These are phyloP conservation scores for Lithospermum erythrorhizon DNA, from an alignment of 257 asterid genomes.

Conservation along the genomic window DNA sequence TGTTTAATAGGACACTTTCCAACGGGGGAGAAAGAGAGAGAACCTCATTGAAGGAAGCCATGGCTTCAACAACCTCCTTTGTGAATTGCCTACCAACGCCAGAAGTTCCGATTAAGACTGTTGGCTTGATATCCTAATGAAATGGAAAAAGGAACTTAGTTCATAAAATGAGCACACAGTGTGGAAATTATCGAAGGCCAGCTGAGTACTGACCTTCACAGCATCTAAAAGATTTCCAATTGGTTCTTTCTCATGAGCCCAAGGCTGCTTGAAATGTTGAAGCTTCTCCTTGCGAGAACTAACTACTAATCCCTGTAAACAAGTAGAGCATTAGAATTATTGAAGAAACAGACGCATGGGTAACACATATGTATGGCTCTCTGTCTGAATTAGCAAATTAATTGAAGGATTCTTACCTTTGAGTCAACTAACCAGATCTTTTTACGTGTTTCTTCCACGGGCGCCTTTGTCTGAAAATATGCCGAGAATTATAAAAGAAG, in stretches of 20 bases:
- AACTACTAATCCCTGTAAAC: slow-evolving; percentile 73
- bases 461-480: slow-evolving; percentile 32
- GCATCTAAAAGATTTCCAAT: slow-evolving; percentile 62
- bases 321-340: slow-evolving; percentile 1
- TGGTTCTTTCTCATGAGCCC: slow-evolving; percentile 90
- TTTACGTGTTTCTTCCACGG: slow-evolving; percentile 64
- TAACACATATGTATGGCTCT: background rate
- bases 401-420: slow-evolving; percentile 36
- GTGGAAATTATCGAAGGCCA: background rate
- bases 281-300: slow-evolving; percentile 67
- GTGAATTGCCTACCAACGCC: slow-evolving; percentile 87
- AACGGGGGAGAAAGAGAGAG: slow-evolving; percentile 1
- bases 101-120: slow-evolving; percentile 82
- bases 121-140: slow-evolving; percentile 73
- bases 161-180: background rate
- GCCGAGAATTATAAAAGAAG: background rate
- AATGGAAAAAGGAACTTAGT: slow-evolving; percentile 6
- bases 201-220: slow-evolving; percentile 49
- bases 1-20: background rate
- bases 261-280: slow-evolving; percentile 84
- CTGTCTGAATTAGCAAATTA: background rate
- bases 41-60: slow-evolving; percentile 77
- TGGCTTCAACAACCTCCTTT: slow-evolving; percentile 77
- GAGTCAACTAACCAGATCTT: slow-evolving; percentile 94
- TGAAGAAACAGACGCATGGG: background rate